These are phyloP conservation scores for Rubroshorea leprosula DNA, from an alignment of 345 rosid species.

Conservation along the genomic window DNA sequence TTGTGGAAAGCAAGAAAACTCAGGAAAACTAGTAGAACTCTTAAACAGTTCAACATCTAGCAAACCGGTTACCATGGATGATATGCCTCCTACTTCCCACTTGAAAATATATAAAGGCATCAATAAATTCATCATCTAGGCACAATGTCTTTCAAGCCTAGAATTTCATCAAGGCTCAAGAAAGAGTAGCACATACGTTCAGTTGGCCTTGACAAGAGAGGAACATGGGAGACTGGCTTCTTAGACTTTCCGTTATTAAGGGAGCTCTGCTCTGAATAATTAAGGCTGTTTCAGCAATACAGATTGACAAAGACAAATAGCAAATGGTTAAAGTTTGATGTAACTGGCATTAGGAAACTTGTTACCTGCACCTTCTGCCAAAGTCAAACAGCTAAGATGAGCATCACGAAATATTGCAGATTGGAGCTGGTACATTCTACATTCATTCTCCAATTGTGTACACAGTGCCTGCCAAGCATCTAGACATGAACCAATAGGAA, in stretches of 20 bases:
- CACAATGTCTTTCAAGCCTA: not conserved
- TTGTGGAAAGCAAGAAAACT: too few species aligned
- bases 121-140: constrained; percentile 1
- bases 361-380: constrained; percentile 32
- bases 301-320: constrained; percentile 7
- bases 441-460: constrained; percentile 60
- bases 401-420: constrained; percentile 79
- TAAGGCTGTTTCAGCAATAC: constrained; percentile 12
- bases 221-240: constrained; percentile 53
- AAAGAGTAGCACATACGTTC: constrained; percentile 58
- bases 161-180: not conserved
- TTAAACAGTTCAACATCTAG: too few species aligned
- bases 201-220: constrained; percentile 68
- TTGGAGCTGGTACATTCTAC: constrained; percentile 49
- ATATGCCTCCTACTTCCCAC: too few species aligned
- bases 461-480: constrained; percentile 56
- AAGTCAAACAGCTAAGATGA: constrained; percentile 41
- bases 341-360: constrained; percentile 7
- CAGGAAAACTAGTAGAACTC: too few species aligned
- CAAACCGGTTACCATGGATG: too few species aligned
- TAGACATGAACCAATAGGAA: constrained; percentile 16
- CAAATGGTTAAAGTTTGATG: constrained; percentile 1
- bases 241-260: constrained; percentile 23
- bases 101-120: not conserved
- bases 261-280: constrained; percentile 35